Conservation (phyloP, 805 yeast genomes). For the Candida maltosa region DNA sequence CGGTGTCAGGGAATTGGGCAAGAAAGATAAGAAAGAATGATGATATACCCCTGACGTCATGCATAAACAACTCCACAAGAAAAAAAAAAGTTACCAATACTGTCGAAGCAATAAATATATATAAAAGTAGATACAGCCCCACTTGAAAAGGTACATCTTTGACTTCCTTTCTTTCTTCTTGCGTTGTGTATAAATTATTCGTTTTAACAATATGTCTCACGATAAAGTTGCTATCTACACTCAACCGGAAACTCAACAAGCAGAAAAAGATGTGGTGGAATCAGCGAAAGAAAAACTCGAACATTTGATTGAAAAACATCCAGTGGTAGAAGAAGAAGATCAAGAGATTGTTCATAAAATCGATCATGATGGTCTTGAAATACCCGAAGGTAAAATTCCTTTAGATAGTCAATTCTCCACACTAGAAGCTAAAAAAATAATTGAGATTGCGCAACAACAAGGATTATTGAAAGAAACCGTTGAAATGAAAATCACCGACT, state of each 20-base stretch:
- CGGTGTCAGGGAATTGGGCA: conserved; percentile 34
- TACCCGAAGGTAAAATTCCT: conserved; percentile 37
- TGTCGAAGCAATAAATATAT: too few relatives aligned
- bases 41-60: too few relatives aligned
- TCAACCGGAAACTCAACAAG: conserved; percentile 15
- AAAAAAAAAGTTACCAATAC: too few relatives aligned
- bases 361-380: conserved; percentile 34
- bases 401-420: conserved; percentile 40
- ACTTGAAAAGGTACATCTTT: too few relatives aligned
- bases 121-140: too few relatives aligned
- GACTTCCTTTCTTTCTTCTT: too few relatives aligned
- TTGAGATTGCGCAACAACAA: conserved; percentile 27
- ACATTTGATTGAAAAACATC: conserved; percentile 19
- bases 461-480: conserved; percentile 25
- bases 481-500: conserved; percentile 21
- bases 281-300: conserved; percentile 23
- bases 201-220: background rate
- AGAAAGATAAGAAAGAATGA: too few relatives aligned
- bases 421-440: conserved; percentile 26
- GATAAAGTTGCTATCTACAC: conserved; percentile 24
- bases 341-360: conserved; percentile 8
- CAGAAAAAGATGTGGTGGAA: conserved; percentile 7
- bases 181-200: too few relatives aligned
- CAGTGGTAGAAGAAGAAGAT: conserved; percentile 6
- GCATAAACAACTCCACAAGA: too few relatives aligned